Evolutionary conservation across 164 flowering plant species (phyloP), one percentile per base, ranked within the genome.

Genomic region (Magnolia kwangsiensis): DNA sequence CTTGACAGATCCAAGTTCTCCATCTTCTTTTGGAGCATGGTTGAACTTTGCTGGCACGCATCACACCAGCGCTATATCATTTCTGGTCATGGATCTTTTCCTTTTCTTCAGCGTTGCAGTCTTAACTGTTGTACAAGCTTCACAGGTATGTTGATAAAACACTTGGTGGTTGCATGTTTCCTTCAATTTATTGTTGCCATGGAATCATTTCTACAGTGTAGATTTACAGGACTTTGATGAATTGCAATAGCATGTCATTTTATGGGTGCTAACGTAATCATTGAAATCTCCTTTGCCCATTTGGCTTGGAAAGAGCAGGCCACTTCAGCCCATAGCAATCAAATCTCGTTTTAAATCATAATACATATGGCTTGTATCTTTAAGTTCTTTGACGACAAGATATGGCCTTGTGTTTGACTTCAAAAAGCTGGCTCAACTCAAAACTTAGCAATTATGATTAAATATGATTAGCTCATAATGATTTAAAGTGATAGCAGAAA

Each of bases 11-110:
- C 96, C 97, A 73, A 7, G 73, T 7, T 92, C 97, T 78, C 97
- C 99, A 59, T 85, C 92, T 78, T 82, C 93, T 72, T 90, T 96
- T 78, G 91, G 94, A 76, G 85, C 91, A 73, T 94, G 99, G 99
- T 80, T 94, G 75, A 88, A 78, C 78, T 86, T 94, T 87, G 89
- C 83, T 70, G 90, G 82, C 51, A 83, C 78, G 72, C 83, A 88
- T 78, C 97, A 96, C 83, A 67, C 76, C 72, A 97, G 99, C 27
- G 90, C 91, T 18, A 4, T 91, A 68, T 76, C 89, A 71, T 96
- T 96, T 86, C 79, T 94, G 67, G 19, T 91, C 55, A 86, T 83
- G 77, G 97, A 91, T 73, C 67, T 87, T 63, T 87, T 91, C 84
- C 93, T 96, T 80, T 88, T 96, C 82, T 90, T 90, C 78, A 92